Base-by-base conservation (phyloP, 2,329 filamentous ascomycete species). In the Hymenoscyphus linearis region DNA sequence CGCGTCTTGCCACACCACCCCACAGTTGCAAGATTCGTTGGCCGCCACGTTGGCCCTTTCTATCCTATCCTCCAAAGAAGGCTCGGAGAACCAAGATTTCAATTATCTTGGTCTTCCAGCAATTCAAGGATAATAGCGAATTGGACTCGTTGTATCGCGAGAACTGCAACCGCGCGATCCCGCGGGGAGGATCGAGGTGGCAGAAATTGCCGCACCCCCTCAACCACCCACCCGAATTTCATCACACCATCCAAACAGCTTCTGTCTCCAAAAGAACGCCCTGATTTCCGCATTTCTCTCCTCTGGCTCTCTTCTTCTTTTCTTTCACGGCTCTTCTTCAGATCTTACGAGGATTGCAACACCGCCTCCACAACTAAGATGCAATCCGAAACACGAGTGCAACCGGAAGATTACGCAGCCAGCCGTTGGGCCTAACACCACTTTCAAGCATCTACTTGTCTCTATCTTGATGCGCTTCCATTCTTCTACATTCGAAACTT, bases 351-450 rank as follows among this genome's bases (percentile, higher is more conserved):
- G 16, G 22, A 14, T 25, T 50, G 26, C 47, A 35, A 31, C 10
- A 25, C 14, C 26, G 18, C 40, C 18, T 44, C 40, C 40, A 44
- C n/a, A 44, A 44, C 18, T 47, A 47, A 47, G 44, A 47, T 47
- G 44, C 44, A 47, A 22, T 61, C 59, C 55, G 59, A 61, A 61
- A 61, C 59, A 55, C 59, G 54, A 61, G 59, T 61, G 59, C 50
- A 50, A 61, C 59, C 59, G 55, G 59, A 9, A 60, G 10, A 50
- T 52, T 55, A n/a, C 31, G 27, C 31, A 27, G 36, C 37, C 25
- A 47, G 31, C 26, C 25, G 12, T 47, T 56, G 18, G 36, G 58
- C 53, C 58, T 60, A 60, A 55, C 10, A 55, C 52, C n/a, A 47
- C 18, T 18, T 47, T 47, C 44, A 47, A 22, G 40, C 40, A 44